Conservation (phyloP, 208 protist species). For the Strigomonas galati region DNA sequence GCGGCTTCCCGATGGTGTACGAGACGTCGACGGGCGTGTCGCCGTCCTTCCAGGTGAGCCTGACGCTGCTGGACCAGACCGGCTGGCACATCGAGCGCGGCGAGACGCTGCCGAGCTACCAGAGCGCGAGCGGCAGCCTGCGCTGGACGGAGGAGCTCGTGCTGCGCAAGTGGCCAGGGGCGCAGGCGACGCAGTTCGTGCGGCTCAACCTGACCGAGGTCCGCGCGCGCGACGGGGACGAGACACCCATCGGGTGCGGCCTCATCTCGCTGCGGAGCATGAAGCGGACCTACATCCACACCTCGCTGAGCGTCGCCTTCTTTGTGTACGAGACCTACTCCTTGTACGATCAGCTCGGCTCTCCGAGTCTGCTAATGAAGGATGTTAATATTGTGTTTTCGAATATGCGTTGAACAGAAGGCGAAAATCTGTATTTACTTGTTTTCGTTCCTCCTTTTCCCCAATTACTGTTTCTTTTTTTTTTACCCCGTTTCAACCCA, state of each 20-base stretch:
- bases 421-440: no score
- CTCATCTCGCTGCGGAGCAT: conserved; percentile 77
- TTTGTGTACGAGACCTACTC: conserved; percentile 91
- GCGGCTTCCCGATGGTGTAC: conserved; percentile 84
- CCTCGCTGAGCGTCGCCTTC: conserved; percentile 75
- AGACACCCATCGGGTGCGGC: conserved; percentile 80
- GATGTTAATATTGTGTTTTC: conserved; percentile 79
- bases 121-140: conserved; percentile 81
- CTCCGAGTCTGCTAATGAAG: conserved; percentile 81
- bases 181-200: conserved; percentile 72
- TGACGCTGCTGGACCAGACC: conserved; percentile 80
- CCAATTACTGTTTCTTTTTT: no score
- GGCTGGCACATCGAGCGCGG: conserved; percentile 80
- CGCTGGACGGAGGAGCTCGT: conserved; percentile 81
- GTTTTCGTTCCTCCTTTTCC: no score
- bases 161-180: conserved; percentile 84
- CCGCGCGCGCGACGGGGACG: conserved; percentile 70
- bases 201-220: conserved; percentile 89
- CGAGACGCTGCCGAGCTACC: conserved; percentile 81
- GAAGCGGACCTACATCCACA: conserved; percentile 50
- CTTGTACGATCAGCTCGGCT: conserved; percentile 81
- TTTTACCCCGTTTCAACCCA: no score
- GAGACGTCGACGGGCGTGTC: conserved; percentile 68
- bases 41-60: conserved; percentile 79
- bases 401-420: conserved; percentile 32